Evolutionary conservation across 805 yeast species (phyloP).

Genomic region (Groenewaldozyma tartarivorans): DNA sequence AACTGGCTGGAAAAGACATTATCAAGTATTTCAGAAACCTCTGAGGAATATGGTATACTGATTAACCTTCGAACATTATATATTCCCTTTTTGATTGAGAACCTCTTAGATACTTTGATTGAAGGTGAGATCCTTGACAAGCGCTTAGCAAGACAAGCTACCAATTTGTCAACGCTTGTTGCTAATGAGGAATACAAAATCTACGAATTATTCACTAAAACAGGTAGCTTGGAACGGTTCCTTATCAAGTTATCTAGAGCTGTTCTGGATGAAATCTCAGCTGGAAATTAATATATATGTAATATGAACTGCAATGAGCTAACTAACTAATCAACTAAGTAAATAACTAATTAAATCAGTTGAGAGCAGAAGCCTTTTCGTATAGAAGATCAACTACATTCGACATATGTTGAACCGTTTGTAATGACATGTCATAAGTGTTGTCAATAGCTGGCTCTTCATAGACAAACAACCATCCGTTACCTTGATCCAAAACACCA

Average conservation of each 20-base stretch:
- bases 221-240: slow-evolving; percentile 49
- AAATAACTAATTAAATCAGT: slow-evolving; percentile 31
- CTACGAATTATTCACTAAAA: slow-evolving; percentile 48
- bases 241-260: slow-evolving; percentile 45
- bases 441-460: slow-evolving; percentile 84
- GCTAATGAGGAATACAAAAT: slow-evolving; percentile 59
- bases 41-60: slow-evolving; percentile 33
- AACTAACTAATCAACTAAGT: background rate
- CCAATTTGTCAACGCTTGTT: slow-evolving; percentile 49
- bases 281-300: slow-evolving; percentile 39
- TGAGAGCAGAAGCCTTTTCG: slow-evolving; percentile 83
- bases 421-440: slow-evolving; percentile 79
- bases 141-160: slow-evolving; percentile 47
- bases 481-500: slow-evolving; percentile 96
- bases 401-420: slow-evolving; percentile 78
- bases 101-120: slow-evolving; percentile 48
- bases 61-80: slow-evolving; percentile 54
- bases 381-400: slow-evolving; percentile 82
- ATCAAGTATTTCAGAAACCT: slow-evolving; percentile 1
- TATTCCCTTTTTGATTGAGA: slow-evolving; percentile 63
- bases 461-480: slow-evolving; percentile 91
- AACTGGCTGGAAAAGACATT: slow-evolving; percentile 13
- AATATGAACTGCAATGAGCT: slow-evolving; percentile 6
- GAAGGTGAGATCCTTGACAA: slow-evolving; percentile 32
- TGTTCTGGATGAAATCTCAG: slow-evolving; percentile 37